A percentile compares a stretch with the other conserved stretches of the same genome.
phyloP scores from a whole-genome alignment of 2,329 filamentous ascomycete genomes.

The Fusarium lateritium region DNA sequence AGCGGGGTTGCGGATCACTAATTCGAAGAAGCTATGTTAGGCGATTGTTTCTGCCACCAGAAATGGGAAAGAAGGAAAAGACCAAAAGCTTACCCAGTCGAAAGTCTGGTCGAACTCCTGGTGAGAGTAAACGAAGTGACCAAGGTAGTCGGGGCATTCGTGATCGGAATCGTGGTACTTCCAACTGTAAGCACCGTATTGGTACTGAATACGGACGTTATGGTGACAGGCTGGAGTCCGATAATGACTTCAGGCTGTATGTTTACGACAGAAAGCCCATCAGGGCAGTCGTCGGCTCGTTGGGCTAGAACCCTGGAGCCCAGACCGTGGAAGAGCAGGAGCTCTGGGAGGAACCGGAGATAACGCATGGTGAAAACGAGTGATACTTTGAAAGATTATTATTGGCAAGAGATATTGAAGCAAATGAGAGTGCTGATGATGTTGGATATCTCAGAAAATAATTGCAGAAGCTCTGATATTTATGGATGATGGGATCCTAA shows the following conservation, averaged over 20 bases:
- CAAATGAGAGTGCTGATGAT: background rate
- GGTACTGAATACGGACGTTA: background rate
- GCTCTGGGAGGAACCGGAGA: background rate
- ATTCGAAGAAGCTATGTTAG: background rate
- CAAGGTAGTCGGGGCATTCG: conserved; percentile 15
- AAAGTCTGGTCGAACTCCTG: conserved; percentile 1
- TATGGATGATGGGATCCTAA: background rate
- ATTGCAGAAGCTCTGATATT: conserved; percentile 9
- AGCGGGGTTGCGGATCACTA: background rate
- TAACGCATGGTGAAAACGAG: conserved; percentile 5
- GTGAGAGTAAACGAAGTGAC: conserved; percentile 4
- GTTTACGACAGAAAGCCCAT: conserved; percentile 1
- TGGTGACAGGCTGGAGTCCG: conserved; percentile 7
- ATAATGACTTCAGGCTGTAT: conserved; percentile 11
- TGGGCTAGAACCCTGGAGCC: background rate
- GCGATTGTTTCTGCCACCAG: too few relatives aligned
- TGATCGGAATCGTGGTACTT: conserved; percentile 2
- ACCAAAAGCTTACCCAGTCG: background rate
- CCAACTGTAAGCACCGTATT: conserved; percentile 12
- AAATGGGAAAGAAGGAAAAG: too few relatives aligned
- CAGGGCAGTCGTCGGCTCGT: background rate
- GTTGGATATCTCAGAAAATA: background rate
- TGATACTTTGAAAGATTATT: background rate
- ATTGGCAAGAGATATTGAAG: too few relatives aligned
- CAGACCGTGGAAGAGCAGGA: conserved; percentile 1